These are phyloP conservation scores for Calonectria multiphialidica DNA, from an alignment of 2,329 filamentous ascomycete genomes.

Conservation along the genomic window DNA sequence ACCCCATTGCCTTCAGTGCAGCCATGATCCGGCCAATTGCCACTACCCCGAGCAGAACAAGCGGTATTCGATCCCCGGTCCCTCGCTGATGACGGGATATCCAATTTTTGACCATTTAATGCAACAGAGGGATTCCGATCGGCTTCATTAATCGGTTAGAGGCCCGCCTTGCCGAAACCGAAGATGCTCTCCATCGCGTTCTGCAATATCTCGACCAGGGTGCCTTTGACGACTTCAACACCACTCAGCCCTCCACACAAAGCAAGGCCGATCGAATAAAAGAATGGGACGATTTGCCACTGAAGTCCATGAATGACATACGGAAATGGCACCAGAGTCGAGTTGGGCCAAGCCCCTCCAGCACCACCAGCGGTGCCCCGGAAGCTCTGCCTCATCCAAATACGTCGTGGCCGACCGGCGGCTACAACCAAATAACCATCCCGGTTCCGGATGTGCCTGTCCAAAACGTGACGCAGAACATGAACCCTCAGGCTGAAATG, in stretches of 20 bases:
- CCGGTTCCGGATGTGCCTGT: not conserved
- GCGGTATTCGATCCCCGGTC: conserved; percentile 30
- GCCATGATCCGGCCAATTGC: conserved; percentile 44
- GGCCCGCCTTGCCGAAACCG: conserved; percentile 49
- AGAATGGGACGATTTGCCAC: conserved; percentile 45
- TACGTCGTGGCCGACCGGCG: not conserved
- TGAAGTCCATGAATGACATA: conserved; percentile 32
- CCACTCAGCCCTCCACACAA: conserved; percentile 25
- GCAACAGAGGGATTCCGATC: conserved; percentile 47
- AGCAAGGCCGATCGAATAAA: conserved; percentile 44
- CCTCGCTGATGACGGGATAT: too few relatives aligned
- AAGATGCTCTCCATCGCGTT: conserved; percentile 43
- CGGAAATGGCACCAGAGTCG: conserved; percentile 37
- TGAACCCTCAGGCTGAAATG: not conserved
- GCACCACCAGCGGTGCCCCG: not conserved
- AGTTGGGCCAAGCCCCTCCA: not conserved
- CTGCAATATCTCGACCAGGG: conserved; percentile 30
- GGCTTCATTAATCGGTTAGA: conserved; percentile 55
- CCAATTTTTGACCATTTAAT: not conserved
- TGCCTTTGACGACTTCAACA: not conserved
- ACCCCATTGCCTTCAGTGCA: conserved; percentile 47
- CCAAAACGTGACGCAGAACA: not conserved
- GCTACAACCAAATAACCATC: not conserved
- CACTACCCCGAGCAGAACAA: conserved; percentile 51
- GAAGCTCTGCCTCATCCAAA: not conserved